Evolutionary conservation across 176 grass and related monocot species (phyloP).

Genomic region (Phoenix dactylifera): DNA sequence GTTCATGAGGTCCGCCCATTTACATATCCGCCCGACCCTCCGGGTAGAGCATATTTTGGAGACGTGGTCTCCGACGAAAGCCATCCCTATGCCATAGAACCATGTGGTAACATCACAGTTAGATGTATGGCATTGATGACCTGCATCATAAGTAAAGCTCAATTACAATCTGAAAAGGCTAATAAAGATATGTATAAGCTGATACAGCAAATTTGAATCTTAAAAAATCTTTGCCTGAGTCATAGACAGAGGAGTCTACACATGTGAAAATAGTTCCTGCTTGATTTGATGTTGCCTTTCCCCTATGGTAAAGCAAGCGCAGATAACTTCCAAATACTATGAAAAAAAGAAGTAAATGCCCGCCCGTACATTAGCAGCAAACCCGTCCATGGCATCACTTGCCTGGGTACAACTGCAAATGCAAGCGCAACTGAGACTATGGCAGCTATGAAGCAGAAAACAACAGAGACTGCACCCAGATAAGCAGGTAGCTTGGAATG

Average conservation of each 20-base stretch:
- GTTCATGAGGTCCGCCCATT: too few relatives aligned
- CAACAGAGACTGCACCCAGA: conserved; percentile 43
- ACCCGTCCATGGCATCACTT: conserved; percentile 81
- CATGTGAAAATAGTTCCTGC: conserved; percentile 18
- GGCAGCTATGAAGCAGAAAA: conserved; percentile 47
- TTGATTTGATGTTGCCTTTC: conserved; percentile 44
- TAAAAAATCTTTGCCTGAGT: conserved; percentile 51
- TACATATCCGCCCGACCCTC: too few relatives aligned
- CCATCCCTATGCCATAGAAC: conserved; percentile 65
- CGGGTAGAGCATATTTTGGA: too few relatives aligned
- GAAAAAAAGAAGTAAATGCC: conserved; percentile 63
- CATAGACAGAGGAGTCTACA: conserved; percentile 39
- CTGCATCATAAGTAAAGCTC: conserved; percentile 26
- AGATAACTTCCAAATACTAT: conserved; percentile 65
- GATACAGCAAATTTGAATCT: conserved; percentile 6
- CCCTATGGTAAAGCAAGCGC: conserved; percentile 48
- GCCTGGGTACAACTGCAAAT: conserved; percentile 57
- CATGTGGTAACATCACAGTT: conserved; percentile 32
- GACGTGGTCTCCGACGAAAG: too few relatives aligned
- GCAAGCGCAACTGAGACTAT: conserved; percentile 53
- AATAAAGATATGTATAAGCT: background rate
- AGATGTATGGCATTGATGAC: conserved; percentile 43
- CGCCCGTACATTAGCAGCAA: conserved; percentile 70
- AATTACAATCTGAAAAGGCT: too few relatives aligned
- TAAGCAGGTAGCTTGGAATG: conserved; percentile 49